These are phyloP conservation scores for Bryoglossum gracile DNA, from an alignment of 495 filamentous ascomycete genomes.

Conservation along the genomic window DNA sequence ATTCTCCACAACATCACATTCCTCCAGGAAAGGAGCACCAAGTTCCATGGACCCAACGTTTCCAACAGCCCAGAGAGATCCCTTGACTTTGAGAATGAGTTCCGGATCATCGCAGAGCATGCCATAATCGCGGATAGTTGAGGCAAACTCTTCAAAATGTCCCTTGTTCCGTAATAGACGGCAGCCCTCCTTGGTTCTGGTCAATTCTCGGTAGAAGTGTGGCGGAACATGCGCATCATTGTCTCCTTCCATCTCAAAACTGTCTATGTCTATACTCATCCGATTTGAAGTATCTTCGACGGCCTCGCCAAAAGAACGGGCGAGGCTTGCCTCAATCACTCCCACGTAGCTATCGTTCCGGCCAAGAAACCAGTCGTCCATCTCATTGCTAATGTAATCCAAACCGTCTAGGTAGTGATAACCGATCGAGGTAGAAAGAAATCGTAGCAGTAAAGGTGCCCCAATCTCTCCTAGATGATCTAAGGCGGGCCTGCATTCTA, in stretches of 20 bases:
- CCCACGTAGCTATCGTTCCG: constrained; percentile 91
- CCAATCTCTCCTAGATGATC: constrained; percentile 97
- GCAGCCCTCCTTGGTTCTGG: constrained; percentile 87
- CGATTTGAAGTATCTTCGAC: constrained; percentile 38
- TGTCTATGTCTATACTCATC: constrained; percentile 46
- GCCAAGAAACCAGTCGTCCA: constrained; percentile 98
- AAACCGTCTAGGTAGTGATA: constrained; percentile 96
- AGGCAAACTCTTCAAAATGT: constrained; percentile 88
- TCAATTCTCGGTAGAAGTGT: constrained; percentile 94
- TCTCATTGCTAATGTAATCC: constrained; percentile 97
- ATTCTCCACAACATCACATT: constrained; percentile 72
- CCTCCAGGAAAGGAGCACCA: constrained; percentile 86
- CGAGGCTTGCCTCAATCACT: constrained; percentile 93
- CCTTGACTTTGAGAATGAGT: constrained; percentile 87
- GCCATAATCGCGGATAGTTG: constrained; percentile 76
- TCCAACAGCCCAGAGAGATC: constrained; percentile 94
- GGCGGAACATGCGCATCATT: constrained; percentile 65
- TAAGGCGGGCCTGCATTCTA: constrained; percentile 89
- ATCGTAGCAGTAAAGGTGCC: constrained; percentile 84
- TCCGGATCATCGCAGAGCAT: constrained; percentile 80
- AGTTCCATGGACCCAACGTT: constrained; percentile 98
- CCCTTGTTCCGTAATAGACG: constrained; percentile 83
- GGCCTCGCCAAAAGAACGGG: constrained; percentile 68
- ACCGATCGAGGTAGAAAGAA: constrained; percentile 88
- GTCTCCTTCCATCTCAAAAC: constrained; percentile 41